These are phyloP conservation scores for Salvia hispanica DNA, from an alignment of 257 asterid genomes.

Conservation along the genomic window DNA sequence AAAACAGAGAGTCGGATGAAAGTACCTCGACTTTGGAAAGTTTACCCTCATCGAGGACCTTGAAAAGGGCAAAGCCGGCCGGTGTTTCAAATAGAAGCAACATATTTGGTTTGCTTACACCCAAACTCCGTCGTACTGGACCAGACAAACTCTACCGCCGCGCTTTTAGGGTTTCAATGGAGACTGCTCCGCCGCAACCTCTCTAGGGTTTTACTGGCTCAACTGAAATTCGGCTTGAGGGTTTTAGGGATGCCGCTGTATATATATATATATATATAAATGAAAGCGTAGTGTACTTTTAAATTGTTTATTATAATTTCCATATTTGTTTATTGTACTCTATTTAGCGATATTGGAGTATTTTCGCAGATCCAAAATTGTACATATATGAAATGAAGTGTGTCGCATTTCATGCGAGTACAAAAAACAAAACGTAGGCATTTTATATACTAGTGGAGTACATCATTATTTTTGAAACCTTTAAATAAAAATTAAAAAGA, in stretches of 20 bases:
- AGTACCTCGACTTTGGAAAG: slow-evolving; percentile 49
- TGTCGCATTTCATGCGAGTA: too few species aligned
- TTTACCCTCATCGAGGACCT: slow-evolving; percentile 50
- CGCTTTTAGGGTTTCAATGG: slow-evolving; percentile 16
- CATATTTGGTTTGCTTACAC: slow-evolving; percentile 23
- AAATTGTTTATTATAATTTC: too few species aligned
- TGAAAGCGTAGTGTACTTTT: background rate
- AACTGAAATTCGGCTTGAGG: slow-evolving; percentile 12
- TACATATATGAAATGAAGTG: too few species aligned
- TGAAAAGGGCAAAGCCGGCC: slow-evolving; percentile 47
- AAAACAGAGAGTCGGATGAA: background rate
- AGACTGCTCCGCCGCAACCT: slow-evolving; percentile 4
- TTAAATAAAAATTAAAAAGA: too few species aligned
- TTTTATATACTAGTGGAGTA: too few species aligned
- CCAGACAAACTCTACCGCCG: background rate
- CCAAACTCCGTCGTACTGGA: background rate
- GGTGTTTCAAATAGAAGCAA: slow-evolving; percentile 50
- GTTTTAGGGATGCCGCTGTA: slow-evolving; percentile 12
- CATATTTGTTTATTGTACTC: too few species aligned
- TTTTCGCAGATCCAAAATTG: too few species aligned
- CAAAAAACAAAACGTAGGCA: too few species aligned
- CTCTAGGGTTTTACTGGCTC: slow-evolving; percentile 12
- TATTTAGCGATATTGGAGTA: too few species aligned
- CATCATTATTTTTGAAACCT: too few species aligned
- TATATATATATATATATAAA: slow-evolving; percentile 6